These are phyloP conservation scores for Linanthus parryae DNA, from an alignment of 148 eudicot genomes.

Conservation along the genomic window DNA sequence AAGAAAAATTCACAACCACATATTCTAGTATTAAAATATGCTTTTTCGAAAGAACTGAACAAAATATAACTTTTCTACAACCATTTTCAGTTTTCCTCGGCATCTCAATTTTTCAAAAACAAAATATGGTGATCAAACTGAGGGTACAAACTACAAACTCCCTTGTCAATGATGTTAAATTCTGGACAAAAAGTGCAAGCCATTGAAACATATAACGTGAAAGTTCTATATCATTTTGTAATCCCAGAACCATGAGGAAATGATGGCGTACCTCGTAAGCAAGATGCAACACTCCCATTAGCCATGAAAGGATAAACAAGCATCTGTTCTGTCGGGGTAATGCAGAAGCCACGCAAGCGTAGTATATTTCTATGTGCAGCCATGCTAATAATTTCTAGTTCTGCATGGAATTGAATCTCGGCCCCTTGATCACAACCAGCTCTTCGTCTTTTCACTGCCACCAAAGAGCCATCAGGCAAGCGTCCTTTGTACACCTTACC, in stretches of 20 bases:
- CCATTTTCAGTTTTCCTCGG: no score
- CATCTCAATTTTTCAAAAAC: no score
- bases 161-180: no score
- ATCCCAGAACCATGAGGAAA: no score
- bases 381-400: constrained; percentile 74
- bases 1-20: no score
- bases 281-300: constrained; percentile 60
- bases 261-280: constrained; percentile 59
- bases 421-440: constrained; percentile 21
- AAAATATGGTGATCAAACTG: neutral
- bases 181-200: neutral
- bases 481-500: neutral
- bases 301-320: constrained; percentile 7
- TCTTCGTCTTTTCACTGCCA: neutral
- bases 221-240: no score
- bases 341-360: constrained; percentile 8
- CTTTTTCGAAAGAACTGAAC: no score
- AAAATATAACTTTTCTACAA: no score
- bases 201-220: neutral
- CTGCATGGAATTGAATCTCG: constrained; percentile 2
- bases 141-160: no score
- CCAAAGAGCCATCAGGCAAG: neutral
- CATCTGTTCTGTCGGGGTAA: neutral
- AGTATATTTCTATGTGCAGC: constrained; percentile 19
- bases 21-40: neutral